A percentile compares a stretch with the other conserved stretches of the same genome.
These are phyloP conservation scores for Ogataea hybrid DNA, from an alignment of 1,139 yeast species.

Conservation along the genomic window DNA sequence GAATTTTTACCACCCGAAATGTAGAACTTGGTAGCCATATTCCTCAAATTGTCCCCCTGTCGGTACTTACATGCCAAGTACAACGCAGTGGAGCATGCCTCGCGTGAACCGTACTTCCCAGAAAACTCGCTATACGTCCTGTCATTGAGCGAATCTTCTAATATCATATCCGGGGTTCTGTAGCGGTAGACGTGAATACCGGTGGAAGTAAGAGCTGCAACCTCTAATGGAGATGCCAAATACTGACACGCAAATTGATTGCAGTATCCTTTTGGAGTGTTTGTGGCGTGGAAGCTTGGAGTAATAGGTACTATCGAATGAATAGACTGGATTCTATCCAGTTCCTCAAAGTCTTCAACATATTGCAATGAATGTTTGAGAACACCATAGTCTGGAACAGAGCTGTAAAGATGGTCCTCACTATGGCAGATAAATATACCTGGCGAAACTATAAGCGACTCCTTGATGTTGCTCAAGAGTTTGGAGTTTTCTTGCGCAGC, in stretches of 20 bases:
- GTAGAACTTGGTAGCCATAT: slow-evolving; percentile 50
- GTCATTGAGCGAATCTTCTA: slow-evolving; percentile 67
- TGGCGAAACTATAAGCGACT: slow-evolving; percentile 66
- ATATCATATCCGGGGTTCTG: slow-evolving; percentile 75
- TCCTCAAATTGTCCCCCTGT: slow-evolving; percentile 50
- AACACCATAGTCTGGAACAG: slow-evolving; percentile 83
- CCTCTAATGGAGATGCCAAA: slow-evolving; percentile 55
- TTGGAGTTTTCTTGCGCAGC: slow-evolving; percentile 33
- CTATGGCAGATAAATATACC: slow-evolving; percentile 64
- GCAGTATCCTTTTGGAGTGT: slow-evolving; percentile 74
- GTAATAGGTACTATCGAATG: slow-evolving; percentile 73
- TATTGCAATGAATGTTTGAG: slow-evolving; percentile 68
- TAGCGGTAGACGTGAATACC: slow-evolving; percentile 77
- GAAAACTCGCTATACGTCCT: slow-evolving; percentile 44
- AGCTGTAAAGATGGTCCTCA: slow-evolving; percentile 51
- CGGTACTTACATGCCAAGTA: slow-evolving; percentile 78
- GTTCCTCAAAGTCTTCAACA: slow-evolving; percentile 79
- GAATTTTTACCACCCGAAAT: slow-evolving; percentile 57
- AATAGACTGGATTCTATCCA: slow-evolving; percentile 57
- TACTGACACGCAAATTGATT: slow-evolving; percentile 87
- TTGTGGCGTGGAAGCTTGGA: slow-evolving; percentile 68
- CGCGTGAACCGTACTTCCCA: slow-evolving; percentile 59
- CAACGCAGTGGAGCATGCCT: slow-evolving; percentile 84
- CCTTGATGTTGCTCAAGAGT: slow-evolving; percentile 45
- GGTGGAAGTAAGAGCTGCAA: slow-evolving; percentile 79